A percentile compares a stretch with the other conserved stretches of the same genome.
These are phyloP conservation scores for Lactifluus echinatus DNA, from an alignment of 768 basidiomycete genomes.

Conservation along the genomic window DNA sequence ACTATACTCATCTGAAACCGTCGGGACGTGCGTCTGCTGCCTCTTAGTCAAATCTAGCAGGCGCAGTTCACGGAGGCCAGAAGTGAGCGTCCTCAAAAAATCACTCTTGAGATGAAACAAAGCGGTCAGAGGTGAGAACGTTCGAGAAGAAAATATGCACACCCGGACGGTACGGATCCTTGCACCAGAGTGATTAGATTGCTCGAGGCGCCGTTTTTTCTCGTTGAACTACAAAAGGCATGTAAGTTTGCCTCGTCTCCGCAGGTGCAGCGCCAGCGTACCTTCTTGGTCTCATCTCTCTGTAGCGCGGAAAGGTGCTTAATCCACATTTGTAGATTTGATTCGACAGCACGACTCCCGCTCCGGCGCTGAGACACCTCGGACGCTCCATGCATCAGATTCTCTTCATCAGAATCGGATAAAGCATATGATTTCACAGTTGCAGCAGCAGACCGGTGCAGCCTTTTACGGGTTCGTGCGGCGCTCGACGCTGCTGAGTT, in stretches of 20 bases:
- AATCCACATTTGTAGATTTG: slow-evolving; percentile 56
- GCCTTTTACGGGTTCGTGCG: slow-evolving; percentile 36
- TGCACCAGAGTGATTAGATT: slow-evolving; percentile 32
- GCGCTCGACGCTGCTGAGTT: slow-evolving; percentile 23
- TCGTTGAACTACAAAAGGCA: slow-evolving; percentile 44
- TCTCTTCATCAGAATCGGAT: slow-evolving; percentile 67
- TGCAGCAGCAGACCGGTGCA: slow-evolving; percentile 46
- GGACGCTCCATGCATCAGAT: slow-evolving; percentile 29
- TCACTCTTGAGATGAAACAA: slow-evolving; percentile 41
- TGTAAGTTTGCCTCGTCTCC: neutral
- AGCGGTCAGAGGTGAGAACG: neutral
- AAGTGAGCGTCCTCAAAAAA: slow-evolving; percentile 54
- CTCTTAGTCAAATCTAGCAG: slow-evolving; percentile 49
- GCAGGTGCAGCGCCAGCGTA: slow-evolving; percentile 24
- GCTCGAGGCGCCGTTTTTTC: slow-evolving; percentile 49
- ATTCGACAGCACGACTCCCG: slow-evolving; percentile 34
- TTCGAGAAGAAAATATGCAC: slow-evolving; percentile 17
- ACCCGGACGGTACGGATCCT: slow-evolving; percentile 57
- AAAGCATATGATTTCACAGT: slow-evolving; percentile 52
- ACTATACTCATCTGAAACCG: slow-evolving; percentile 34
- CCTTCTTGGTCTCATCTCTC: slow-evolving; percentile 65
- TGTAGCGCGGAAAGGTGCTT: slow-evolving; percentile 50
- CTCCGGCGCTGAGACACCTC: slow-evolving; percentile 27
- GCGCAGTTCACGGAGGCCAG: slow-evolving; percentile 52
- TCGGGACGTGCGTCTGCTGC: slow-evolving; percentile 34